These are phyloP conservation scores for Kwoniella botswanensis DNA, from an alignment of 768 basidiomycete species.

Conservation along the genomic window DNA sequence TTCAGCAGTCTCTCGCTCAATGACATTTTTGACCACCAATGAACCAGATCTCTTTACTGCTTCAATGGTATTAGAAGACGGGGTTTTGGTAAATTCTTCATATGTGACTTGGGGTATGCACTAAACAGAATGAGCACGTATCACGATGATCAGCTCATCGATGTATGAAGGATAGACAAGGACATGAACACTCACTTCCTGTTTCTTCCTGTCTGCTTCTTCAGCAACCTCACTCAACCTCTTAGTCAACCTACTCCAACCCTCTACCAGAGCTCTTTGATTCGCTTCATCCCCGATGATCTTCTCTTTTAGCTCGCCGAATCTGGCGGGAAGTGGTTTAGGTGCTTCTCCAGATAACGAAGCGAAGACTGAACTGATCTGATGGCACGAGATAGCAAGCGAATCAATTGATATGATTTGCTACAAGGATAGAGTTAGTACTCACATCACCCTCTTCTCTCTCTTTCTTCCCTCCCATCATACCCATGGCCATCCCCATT, in stretches of 20 bases:
- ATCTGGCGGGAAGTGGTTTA: slow-evolving; percentile 65
- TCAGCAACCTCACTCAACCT: slow-evolving; percentile 57
- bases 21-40: slow-evolving; percentile 66
- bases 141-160: not conserved
- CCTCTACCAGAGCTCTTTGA: slow-evolving; percentile 33
- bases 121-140: slow-evolving; percentile 13
- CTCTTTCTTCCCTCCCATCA: slow-evolving; percentile 8
- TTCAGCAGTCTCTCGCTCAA: slow-evolving; percentile 59
- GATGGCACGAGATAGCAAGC: slow-evolving; percentile 21
- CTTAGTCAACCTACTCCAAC: slow-evolving; percentile 39
- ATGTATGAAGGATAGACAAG: too few species aligned
- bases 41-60: slow-evolving; percentile 65
- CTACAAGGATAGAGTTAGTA: not conserved
- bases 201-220: slow-evolving; percentile 63
- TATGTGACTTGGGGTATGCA: slow-evolving; percentile 62
- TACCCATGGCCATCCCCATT: slow-evolving; percentile 7
- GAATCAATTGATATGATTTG: not conserved
- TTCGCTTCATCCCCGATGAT: slow-evolving; percentile 42
- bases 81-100: slow-evolving; percentile 33
- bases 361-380: slow-evolving; percentile 63
- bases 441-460: slow-evolving; percentile 37
- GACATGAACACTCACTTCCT: slow-evolving; percentile 58
- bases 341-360: slow-evolving; percentile 60
- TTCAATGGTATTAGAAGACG: slow-evolving; percentile 34
- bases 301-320: slow-evolving; percentile 65